phyloP scores from a whole-genome alignment of 2,329 filamentous ascomycete genomes.

The Fusarium continuum region DNA sequence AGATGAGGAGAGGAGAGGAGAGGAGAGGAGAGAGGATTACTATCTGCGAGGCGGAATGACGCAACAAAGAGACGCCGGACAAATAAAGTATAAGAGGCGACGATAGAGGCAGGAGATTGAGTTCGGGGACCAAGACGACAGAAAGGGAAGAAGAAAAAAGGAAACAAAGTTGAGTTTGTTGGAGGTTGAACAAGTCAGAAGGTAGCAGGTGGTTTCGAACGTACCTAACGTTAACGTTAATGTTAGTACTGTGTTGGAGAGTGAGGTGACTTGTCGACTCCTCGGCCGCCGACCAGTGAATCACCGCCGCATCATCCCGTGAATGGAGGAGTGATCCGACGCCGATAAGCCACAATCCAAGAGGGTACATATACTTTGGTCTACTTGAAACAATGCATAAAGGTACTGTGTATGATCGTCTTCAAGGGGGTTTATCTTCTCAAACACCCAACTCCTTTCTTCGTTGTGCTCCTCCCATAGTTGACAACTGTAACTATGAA shows the following conservation, averaged over 20 bases:
- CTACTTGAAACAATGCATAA: slow-evolving; percentile 14
- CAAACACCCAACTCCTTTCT: slow-evolving; percentile 10
- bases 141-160: slow-evolving; percentile 4
- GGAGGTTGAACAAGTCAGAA: slow-evolving; percentile 29
- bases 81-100: slow-evolving; percentile 4
- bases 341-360: slow-evolving; percentile 42
- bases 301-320: slow-evolving; percentile 47
- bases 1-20: slow-evolving; percentile 3
- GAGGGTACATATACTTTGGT: slow-evolving; percentile 26
- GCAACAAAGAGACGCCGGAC: slow-evolving; percentile 31
- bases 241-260: slow-evolving; percentile 32
- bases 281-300: slow-evolving; percentile 41
- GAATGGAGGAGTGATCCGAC: slow-evolving; percentile 40
- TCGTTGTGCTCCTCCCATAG: too few relatives aligned
- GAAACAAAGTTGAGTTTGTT: slow-evolving; percentile 12
- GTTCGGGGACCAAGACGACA: not conserved
- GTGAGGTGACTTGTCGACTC: slow-evolving; percentile 40
- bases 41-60: too few relatives aligned
- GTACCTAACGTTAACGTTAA: too few relatives aligned
- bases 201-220: slow-evolving; percentile 32
- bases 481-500: too few relatives aligned
- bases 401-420: slow-evolving; percentile 14
- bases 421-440: too few relatives aligned
- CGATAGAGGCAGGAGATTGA: slow-evolving; percentile 4
- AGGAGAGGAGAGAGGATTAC: too few relatives aligned